These are phyloP conservation scores for Termitomyces sp. DNA, from an alignment of 768 basidiomycete species.

Conservation along the genomic window DNA sequence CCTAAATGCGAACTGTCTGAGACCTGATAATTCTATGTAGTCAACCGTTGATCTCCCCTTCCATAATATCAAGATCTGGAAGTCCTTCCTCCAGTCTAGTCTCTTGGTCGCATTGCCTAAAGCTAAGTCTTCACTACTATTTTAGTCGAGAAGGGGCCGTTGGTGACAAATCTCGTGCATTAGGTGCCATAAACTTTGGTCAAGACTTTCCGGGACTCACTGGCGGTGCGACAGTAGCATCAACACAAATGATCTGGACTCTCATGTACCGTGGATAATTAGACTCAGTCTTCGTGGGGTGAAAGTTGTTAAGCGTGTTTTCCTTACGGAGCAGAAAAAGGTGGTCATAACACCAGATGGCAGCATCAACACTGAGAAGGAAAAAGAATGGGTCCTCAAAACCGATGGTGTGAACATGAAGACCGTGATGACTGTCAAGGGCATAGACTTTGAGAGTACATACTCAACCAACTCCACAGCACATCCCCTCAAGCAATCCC, in stretches of 20 bases:
- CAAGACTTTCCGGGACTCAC: background rate
- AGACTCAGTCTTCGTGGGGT: slow-evolving; percentile 89
- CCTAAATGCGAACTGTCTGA: background rate
- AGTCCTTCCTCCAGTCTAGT: background rate
- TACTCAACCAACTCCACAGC: slow-evolving; percentile 98
- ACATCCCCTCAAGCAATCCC: no score
- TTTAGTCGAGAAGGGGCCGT: background rate
- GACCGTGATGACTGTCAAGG: slow-evolving; percentile 92
- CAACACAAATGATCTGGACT: no score
- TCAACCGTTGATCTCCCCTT: slow-evolving; percentile 1
- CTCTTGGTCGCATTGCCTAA: background rate
- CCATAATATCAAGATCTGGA: background rate
- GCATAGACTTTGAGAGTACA: slow-evolving; percentile 90
- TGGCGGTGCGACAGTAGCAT: no score
- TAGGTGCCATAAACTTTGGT: background rate
- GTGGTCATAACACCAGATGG: slow-evolving; percentile 65
- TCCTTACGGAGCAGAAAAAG: slow-evolving; percentile 87
- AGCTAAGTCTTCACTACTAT: background rate
- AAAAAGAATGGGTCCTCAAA: slow-evolving; percentile 96
- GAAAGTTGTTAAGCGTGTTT: slow-evolving; percentile 85
- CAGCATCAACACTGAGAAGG: slow-evolving; percentile 67
- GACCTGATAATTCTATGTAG: background rate
- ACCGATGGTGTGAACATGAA: slow-evolving; percentile 96
- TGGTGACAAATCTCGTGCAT: background rate
- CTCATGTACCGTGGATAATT: no score